Evolutionary conservation across 2,329 filamentous ascomycete genomes (phyloP).

Genomic region (Aureobasidium vineae): DNA sequence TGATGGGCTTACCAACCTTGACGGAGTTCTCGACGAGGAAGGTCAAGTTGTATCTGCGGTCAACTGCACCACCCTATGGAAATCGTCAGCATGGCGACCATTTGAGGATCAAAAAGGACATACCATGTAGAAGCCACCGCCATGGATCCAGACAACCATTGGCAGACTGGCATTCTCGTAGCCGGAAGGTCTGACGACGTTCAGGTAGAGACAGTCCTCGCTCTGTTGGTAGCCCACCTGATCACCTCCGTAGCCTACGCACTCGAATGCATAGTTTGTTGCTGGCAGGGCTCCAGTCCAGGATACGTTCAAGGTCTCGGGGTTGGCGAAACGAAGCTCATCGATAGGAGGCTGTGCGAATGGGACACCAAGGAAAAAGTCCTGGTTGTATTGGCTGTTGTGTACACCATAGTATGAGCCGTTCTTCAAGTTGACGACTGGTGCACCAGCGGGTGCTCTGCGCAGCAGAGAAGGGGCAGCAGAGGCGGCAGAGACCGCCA

Average conservation of each 20-base stretch:
- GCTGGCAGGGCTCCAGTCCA: slow-evolving; percentile 42
- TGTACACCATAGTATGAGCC: slow-evolving; percentile 45
- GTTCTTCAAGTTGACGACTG: slow-evolving; percentile 44
- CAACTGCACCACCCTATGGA: slow-evolving; percentile 47
- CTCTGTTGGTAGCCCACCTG: slow-evolving; percentile 35
- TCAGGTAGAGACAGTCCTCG: slow-evolving; percentile 60
- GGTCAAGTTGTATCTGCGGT: slow-evolving; percentile 62
- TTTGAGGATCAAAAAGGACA: not conserved
- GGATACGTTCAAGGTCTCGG: slow-evolving; percentile 31
- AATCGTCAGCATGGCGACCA: not conserved
- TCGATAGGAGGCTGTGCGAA: slow-evolving; percentile 34
- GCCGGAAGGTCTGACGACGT: slow-evolving; percentile 57
- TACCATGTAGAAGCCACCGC: slow-evolving; percentile 22
- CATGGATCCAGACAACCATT: slow-evolving; percentile 61
- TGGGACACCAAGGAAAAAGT: slow-evolving; percentile 43
- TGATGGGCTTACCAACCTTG: slow-evolving; percentile 49
- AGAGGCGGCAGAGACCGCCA: slow-evolving; percentile 13
- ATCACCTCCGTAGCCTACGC: slow-evolving; percentile 39
- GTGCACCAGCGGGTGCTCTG: slow-evolving; percentile 29
- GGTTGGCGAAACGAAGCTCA: slow-evolving; percentile 31
- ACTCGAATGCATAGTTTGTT: slow-evolving; percentile 40
- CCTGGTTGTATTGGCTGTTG: slow-evolving; percentile 42
- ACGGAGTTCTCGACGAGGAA: slow-evolving; percentile 54
- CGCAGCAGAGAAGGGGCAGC: slow-evolving; percentile 12
- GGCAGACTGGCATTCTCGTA: slow-evolving; percentile 50